phyloP scores from a whole-genome alignment of 768 basidiomycete species.

The Suillus variegatus region DNA sequence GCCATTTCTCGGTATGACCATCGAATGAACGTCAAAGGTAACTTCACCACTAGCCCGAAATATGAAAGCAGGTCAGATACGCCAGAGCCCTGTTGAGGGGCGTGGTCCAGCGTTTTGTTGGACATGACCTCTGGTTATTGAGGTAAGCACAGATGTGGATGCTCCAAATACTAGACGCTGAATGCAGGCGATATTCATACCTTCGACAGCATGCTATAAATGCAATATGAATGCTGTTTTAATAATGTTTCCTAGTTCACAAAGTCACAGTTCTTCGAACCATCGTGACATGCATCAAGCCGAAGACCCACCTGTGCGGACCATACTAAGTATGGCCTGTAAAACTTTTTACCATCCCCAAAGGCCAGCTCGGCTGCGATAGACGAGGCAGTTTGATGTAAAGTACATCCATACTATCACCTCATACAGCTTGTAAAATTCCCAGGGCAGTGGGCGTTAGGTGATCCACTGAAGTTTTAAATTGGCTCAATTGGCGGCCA shows the following conservation, averaged over 20 bases:
- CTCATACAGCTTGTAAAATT: neutral
- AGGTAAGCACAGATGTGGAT: neutral
- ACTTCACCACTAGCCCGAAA: neutral
- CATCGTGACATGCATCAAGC: neutral
- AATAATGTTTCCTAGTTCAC: neutral
- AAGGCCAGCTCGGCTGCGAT: neutral
- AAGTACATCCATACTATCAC: neutral
- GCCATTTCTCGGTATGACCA: neutral
- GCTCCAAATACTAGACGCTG: neutral
- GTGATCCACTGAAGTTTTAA: neutral
- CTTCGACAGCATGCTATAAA: neutral
- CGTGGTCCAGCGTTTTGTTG: neutral
- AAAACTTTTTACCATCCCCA: neutral
- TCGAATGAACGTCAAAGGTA: neutral
- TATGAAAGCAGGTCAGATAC: neutral
- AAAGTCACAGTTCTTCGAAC: neutral
- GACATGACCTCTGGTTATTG: neutral
- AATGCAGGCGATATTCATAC: neutral
- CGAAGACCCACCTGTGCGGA: neutral
- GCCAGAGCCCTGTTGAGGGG: neutral
- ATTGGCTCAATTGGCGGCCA: too few relatives aligned
- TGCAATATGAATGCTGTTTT: neutral
- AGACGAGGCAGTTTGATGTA: neutral
- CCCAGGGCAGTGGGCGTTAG: neutral
- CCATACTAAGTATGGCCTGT: neutral